Base-by-base conservation (phyloP, 2,329 filamentous ascomycete genomes). In the Cercospora sesami region DNA sequence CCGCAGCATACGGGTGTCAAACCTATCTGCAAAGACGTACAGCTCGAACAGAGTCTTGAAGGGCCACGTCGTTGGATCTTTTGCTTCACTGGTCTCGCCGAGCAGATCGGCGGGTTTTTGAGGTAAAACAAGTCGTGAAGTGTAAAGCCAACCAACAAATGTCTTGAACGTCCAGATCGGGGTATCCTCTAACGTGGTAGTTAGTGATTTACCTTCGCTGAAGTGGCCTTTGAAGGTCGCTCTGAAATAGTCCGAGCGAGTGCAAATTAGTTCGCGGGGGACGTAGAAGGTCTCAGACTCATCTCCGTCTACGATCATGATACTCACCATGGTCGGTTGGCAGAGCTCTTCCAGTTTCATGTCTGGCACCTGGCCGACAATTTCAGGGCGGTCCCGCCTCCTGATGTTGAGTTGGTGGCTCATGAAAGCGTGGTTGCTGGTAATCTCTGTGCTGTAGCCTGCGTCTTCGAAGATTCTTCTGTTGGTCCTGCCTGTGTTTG, bases 101-200 rank as follows among this genome's bases (percentile, higher is more conserved):
- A 59, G 33, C 16, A 60, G 36, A 2, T 14, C 18, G 14, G 26
- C 21, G 10, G 36, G 18, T 3, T 10, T 0, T 6, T 53, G 39
- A 39, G 55, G 26, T 9, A 65, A 18, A 39, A 5, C 39, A 21
- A 69, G 39, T 8, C 33, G 64, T 8, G 48, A 39, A 12, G 64
- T 69, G 42, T 68, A 69, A n/a, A 71, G 61, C 67, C 69, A 71
- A 0, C 28, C 14, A 2, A 69, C 21, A 45, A 69, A 71, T 2
- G 65, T 63, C 57, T 67, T 33, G 66, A 71, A 65, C 1, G 64
- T 31, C 68, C 65, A 67, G 8, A 58, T 63, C 21, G 51, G 14
- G 6, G 58, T 55, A 2, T 69, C 65, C 4, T 58, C 55, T 21
- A 45, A 60, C 39, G 42, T 28, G 23, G 36, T 42, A 16, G 8